Conservation (phyloP, 495 filamentous ascomycete genomes). For the Penicillium samsonianum region DNA sequence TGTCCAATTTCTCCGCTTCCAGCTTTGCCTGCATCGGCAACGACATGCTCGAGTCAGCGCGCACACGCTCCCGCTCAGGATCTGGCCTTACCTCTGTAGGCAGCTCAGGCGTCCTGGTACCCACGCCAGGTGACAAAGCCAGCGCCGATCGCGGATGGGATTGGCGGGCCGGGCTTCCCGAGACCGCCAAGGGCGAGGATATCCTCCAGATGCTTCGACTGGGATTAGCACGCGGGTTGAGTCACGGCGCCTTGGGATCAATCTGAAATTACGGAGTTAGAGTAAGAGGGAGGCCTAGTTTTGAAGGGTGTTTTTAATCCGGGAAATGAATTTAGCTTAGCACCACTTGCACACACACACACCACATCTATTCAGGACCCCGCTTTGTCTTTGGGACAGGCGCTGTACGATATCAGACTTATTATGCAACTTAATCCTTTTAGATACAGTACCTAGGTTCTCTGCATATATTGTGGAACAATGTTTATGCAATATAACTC, state of each 20-base stretch:
- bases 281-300: constrained; percentile 6
- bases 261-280: constrained; percentile 5
- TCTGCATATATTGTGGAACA: neutral
- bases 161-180: constrained; percentile 68
- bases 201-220: constrained; percentile 70
- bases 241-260: constrained; percentile 36
- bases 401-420: constrained; percentile 7
- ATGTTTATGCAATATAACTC: neutral
- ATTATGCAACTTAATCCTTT: constrained; percentile 1
- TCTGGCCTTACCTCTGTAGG: constrained; percentile 50
- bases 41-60: constrained; percentile 60
- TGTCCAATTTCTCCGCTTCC: constrained; percentile 53
- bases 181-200: constrained; percentile 60
- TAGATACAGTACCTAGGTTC: neutral
- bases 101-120: constrained; percentile 57
- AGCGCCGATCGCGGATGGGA: constrained; percentile 70
- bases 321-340: constrained; percentile 8
- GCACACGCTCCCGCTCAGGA: constrained; percentile 50
- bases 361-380: neutral
- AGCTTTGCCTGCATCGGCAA: constrained; percentile 71
- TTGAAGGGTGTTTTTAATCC: neutral
- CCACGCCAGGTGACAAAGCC: constrained; percentile 38
- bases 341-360: neutral
- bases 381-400: neutral
- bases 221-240: constrained; percentile 67